A percentile compares a stretch with the other conserved stretches of the same genome.
These are phyloP conservation scores for Alloascoidea africana DNA, from an alignment of 805 yeast species.

Conservation along the genomic window DNA sequence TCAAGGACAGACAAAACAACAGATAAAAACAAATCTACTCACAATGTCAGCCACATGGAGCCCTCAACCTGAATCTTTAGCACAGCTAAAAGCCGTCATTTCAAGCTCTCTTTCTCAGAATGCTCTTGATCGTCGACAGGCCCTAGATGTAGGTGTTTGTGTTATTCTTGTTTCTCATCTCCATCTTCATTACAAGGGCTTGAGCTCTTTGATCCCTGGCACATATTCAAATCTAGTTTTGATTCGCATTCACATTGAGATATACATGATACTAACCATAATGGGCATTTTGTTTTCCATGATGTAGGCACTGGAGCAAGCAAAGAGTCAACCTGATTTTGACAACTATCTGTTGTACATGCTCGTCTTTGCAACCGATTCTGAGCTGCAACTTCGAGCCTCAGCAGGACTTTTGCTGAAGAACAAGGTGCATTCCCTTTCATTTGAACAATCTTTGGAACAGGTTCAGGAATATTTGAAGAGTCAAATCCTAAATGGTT, in stretches of 20 bases:
- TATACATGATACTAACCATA: too few relatives aligned
- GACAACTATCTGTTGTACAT: conserved; percentile 67
- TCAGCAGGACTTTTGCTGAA: conserved; percentile 82
- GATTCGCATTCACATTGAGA: not conserved
- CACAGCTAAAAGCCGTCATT: conserved; percentile 51
- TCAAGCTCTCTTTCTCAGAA: conserved; percentile 56
- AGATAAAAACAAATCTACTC: too few relatives aligned
- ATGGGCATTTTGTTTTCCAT: too few relatives aligned
- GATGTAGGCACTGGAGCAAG: conserved; percentile 45
- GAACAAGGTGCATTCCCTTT: conserved; percentile 26
- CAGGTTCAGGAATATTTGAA: conserved; percentile 30
- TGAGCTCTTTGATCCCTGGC: not conserved
- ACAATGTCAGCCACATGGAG: conserved; percentile 34
- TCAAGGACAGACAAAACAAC: too few relatives aligned
- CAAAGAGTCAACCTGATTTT: conserved; percentile 59
- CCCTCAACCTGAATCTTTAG: conserved; percentile 46
- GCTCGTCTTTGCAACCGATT: conserved; percentile 36
- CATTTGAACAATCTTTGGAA: conserved; percentile 25
- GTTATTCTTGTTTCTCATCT: not conserved
- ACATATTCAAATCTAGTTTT: not conserved
- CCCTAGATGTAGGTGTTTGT: conserved; percentile 31
- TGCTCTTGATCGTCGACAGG: conserved; percentile 37
- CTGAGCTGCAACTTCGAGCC: conserved; percentile 51
- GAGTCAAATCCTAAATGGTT: conserved; percentile 26
- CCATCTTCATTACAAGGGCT: not conserved